These are phyloP conservation scores for Phytophthora melonis DNA, from an alignment of 352 stramenopile species.

Conservation along the genomic window DNA sequence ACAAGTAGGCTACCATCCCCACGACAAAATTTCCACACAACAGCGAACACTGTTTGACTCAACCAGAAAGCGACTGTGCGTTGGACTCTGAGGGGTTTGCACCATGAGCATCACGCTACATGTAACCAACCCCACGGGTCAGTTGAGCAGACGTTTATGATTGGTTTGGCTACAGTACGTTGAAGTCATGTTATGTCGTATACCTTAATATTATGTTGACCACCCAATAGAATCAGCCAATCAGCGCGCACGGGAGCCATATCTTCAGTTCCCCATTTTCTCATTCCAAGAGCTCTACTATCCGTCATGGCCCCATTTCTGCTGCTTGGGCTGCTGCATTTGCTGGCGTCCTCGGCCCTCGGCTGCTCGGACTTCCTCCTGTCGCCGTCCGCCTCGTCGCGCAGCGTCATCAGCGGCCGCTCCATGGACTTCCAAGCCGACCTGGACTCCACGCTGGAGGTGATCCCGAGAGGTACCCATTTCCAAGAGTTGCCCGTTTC, in stretches of 20 bases:
- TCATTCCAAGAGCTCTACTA: neutral
- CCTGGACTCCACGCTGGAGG: constrained; percentile 52
- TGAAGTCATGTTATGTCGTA: neutral
- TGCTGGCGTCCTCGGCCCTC: neutral
- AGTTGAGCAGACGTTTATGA: neutral
- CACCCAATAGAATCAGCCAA: neutral
- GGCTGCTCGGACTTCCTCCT: constrained; percentile 71
- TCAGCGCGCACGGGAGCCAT: neutral
- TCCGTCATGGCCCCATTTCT: neutral
- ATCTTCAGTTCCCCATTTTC: neutral
- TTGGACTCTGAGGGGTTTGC: neutral
- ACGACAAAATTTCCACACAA: neutral
- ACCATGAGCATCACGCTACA: neutral
- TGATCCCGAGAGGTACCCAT: constrained; percentile 54
- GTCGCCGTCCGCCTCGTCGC: constrained; percentile 34
- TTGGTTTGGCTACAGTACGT: neutral
- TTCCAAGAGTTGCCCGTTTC: constrained; percentile 57
- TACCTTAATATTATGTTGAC: neutral
- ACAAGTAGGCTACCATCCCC: neutral
- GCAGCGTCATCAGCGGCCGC: constrained; percentile 52
- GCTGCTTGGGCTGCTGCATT: neutral
- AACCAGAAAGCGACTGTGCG: neutral
- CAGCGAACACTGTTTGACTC: neutral
- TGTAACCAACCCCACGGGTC: too few relatives aligned
- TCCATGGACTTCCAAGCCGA: constrained; percentile 72